Evolutionary conservation across 106 monocot species (phyloP), one percentile per base, ranked within the genome.

Genomic region (Iris macrosiphon): DNA sequence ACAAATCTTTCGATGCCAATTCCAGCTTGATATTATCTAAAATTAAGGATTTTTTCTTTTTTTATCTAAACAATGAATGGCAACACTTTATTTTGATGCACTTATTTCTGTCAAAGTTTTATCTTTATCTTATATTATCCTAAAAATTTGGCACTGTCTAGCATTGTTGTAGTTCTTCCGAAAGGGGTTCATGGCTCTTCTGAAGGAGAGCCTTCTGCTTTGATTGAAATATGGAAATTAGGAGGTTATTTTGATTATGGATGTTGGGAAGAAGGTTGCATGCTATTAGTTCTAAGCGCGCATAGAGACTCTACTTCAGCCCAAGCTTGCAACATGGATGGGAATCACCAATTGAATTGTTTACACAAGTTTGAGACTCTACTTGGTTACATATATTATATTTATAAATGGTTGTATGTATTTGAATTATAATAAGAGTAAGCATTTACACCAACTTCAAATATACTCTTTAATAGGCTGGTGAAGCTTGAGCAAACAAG

Each of bases 191-290:
- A 95, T 64, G 85, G 89, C 9, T 76, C 95, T n/a, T 49, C 47
- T 7, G 32, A 17, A 28, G 84, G 77, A 48, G 47, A 66, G 42
- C 89, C 85, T 0, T 74, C 82, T 27, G 68, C 85, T 29, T 61
- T 95, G 51, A 77, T 95, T 22, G 62, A 95, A 40, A 67, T 85
- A 63, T 95, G 95, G 95, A 85, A 69, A 59, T 79, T 71, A 40
- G 85, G 88, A 42, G 94, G 95, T 41, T 55, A 35, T n/a, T 95
- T 89, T 48, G 95, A 95, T 52, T 95, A 89, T 69, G 89, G 89
- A 42, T 89, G 95, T 11, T 95, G 95, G 95, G 95, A 95, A 58
- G 79, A 82, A 63, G 89, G 95, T 24, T 95, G 95, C 67, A 61
- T 43, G 33, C 61, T 95, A 17, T 71, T 76, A 15, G 31, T 85